Conservation (phyloP, 352 stramenopile genomes). For the Phytopythium boreale region DNA sequence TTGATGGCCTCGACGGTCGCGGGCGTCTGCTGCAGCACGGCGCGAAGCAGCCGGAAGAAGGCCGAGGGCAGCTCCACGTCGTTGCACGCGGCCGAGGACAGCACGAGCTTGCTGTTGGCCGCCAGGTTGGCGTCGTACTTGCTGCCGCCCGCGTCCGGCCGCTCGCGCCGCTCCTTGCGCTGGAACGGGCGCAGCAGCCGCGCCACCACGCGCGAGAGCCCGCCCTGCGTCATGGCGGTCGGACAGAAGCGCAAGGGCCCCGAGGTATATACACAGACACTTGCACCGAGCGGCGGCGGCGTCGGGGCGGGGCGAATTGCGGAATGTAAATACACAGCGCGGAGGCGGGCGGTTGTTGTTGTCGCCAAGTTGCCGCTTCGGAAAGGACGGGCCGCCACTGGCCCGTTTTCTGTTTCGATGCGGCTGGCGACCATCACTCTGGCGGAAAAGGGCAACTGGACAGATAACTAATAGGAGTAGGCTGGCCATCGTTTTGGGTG, state of each 20-base stretch:
- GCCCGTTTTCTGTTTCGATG: constrained; percentile 1
- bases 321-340: background rate
- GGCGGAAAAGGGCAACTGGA: background rate
- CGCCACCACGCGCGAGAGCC: constrained; percentile 36
- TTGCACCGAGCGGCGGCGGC: no score
- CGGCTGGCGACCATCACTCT: background rate
- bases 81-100: constrained; percentile 4
- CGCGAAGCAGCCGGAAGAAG: constrained; percentile 33
- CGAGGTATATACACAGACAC: no score
- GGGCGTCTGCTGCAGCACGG: constrained; percentile 25
- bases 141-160: background rate
- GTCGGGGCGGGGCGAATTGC: background rate
- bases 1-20: constrained; percentile 8
- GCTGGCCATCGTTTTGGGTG: background rate
- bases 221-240: constrained; percentile 21
- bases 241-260: no score
- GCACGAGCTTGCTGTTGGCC: constrained; percentile 4
- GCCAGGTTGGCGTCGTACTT: background rate
- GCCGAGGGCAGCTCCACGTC: constrained; percentile 22
- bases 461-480: background rate
- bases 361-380: constrained; percentile 4
- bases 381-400: background rate
- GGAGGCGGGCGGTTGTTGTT: background rate
- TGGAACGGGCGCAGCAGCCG: constrained; percentile 41
- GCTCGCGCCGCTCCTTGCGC: constrained; percentile 15